Conservation (phyloP, 306 rosid species). For the Pterocarpus santalinus region DNA sequence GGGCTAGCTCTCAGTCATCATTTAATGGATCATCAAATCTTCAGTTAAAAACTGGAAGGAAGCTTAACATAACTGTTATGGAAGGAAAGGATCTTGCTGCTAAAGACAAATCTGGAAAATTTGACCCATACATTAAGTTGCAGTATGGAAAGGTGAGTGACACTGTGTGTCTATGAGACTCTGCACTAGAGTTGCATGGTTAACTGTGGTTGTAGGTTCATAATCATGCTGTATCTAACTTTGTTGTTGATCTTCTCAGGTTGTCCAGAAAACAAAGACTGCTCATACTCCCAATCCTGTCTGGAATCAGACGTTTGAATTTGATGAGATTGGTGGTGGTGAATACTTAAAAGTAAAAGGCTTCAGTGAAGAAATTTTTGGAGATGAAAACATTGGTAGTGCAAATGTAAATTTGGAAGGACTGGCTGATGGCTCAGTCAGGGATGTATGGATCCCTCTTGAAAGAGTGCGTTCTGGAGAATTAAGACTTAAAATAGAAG, state of each 20-base stretch:
- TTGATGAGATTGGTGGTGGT: slow-evolving; percentile 85
- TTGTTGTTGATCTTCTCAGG: slow-evolving; percentile 56
- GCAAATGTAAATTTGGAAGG: slow-evolving; percentile 98
- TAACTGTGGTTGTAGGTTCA: slow-evolving; percentile 25
- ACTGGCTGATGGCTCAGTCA: slow-evolving; percentile 62
- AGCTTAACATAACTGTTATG: slow-evolving; percentile 68
- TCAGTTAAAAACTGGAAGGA: slow-evolving; percentile 83
- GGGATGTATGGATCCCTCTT: slow-evolving; percentile 96
- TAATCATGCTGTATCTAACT: slow-evolving; percentile 31
- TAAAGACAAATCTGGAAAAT: slow-evolving; percentile 80
- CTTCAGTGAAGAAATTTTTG: slow-evolving; percentile 73
- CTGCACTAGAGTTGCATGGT: slow-evolving; percentile 12
- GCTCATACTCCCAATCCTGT: slow-evolving; percentile 63
- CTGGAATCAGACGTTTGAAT: slow-evolving; percentile 85
- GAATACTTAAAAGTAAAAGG: slow-evolving; percentile 86
- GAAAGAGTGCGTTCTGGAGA: slow-evolving; percentile 95
- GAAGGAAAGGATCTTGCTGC: slow-evolving; percentile 83
- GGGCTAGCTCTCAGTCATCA: slow-evolving; percentile 55
- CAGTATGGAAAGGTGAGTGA: slow-evolving; percentile 88
- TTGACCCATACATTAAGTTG: slow-evolving; percentile 76
- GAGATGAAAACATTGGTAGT: slow-evolving; percentile 84
- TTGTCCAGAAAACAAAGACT: slow-evolving; percentile 70
- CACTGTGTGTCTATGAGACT: slow-evolving; percentile 9
- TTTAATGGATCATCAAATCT: slow-evolving; percentile 74
- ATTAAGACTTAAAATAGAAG: slow-evolving; percentile 86